A percentile compares a stretch with the other conserved stretches of the same genome.
phyloP scores from a whole-genome alignment of 2,329 filamentous ascomycete species.

The Amauroascus niger region DNA sequence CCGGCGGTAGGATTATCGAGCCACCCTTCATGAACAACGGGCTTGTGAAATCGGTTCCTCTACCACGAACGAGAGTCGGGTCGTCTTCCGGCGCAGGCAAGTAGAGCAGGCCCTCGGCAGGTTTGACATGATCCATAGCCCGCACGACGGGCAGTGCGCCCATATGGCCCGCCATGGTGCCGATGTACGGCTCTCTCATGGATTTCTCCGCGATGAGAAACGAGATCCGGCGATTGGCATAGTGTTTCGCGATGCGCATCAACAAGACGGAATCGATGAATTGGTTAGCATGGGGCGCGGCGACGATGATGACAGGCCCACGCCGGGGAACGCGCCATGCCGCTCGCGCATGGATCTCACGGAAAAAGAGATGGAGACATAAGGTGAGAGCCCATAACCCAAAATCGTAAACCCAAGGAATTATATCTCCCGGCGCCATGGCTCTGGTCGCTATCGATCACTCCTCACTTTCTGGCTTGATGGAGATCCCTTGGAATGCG shows the following conservation, averaged over 20 bases:
- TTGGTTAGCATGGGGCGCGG: constrained; percentile 81
- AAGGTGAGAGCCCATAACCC: constrained; percentile 36
- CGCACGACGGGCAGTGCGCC: constrained; percentile 74
- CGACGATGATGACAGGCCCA: constrained; percentile 77
- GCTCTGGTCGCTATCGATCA: too few species aligned
- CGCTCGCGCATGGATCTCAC: constrained; percentile 74
- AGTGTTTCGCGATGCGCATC: constrained; percentile 66
- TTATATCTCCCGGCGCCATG: constrained; percentile 16
- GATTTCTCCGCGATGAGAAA: constrained; percentile 82
- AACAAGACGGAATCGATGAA: constrained; percentile 81
- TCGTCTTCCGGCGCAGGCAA: constrained; percentile 62
- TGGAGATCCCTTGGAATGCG: not conserved
- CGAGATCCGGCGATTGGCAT: constrained; percentile 67
- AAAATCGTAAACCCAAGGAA: constrained; percentile 27
- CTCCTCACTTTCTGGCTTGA: too few species aligned
- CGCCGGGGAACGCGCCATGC: constrained; percentile 73
- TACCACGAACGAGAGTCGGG: constrained; percentile 60
- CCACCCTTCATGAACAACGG: constrained; percentile 58
- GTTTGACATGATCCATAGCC: constrained; percentile 68
- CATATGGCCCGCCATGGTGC: constrained; percentile 65
- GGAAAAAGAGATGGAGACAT: constrained; percentile 79
- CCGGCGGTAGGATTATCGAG: constrained; percentile 64
- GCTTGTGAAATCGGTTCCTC: constrained; percentile 63
- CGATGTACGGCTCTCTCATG: constrained; percentile 69
- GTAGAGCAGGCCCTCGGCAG: constrained; percentile 63